Evolutionary conservation across 1,284 basidiomycete species (phyloP), one percentile per base, ranked within the genome.

Genomic region (Cutaneotrichosporon cyanovorans): DNA sequence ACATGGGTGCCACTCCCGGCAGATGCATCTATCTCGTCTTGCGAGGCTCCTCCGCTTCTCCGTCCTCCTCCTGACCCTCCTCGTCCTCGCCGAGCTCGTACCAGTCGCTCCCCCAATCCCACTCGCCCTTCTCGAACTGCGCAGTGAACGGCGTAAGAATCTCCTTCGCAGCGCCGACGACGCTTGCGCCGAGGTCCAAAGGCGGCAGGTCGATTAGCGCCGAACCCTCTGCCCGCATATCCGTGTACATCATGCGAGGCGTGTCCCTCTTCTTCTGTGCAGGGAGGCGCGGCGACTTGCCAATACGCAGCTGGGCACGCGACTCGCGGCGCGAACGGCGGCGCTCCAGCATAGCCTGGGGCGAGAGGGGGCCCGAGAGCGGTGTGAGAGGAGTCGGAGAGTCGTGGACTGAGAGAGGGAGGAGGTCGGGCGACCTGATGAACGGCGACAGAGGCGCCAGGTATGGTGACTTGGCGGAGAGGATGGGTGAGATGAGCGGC

Each of bases 191-290:
- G 19, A 37, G 22, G 19, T 44, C 42, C 16, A 44, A 28, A 18
- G 35, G 35, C 12, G 42, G 42, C 16, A 44, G 16, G 42, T 40
- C 45, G 25, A 42, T 30, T 18, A 41, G 42, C 20, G 40, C 37
- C 18, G 48, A 22, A 19, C 62, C 60, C 42, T 61, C 62, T 11
- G 45, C 50, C 19, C 46, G 50, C 56, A 62, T 56, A 43, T 66
- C 62, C 19, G 50, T 59, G 11, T 60, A 45, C 59, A 64, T 55
- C 20, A 33, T 41, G 45, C 60, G 52, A 30, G 63, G 48, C 48
- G 62, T 56, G 28, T 59, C 53, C 33, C 35, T 30, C 12, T 12
- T 12, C 25, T 28, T 28, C 10, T 50, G 37, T 10, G 59, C 51
- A 5, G 51, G 43, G 53, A 66, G 53, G 14, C 57, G 46, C 4